Percentiles rank a stretch among this genome's conserved stretches.
phyloP scores from a whole-genome alignment of 768 basidiomycete species.

The Trametopsis cervina region DNA sequence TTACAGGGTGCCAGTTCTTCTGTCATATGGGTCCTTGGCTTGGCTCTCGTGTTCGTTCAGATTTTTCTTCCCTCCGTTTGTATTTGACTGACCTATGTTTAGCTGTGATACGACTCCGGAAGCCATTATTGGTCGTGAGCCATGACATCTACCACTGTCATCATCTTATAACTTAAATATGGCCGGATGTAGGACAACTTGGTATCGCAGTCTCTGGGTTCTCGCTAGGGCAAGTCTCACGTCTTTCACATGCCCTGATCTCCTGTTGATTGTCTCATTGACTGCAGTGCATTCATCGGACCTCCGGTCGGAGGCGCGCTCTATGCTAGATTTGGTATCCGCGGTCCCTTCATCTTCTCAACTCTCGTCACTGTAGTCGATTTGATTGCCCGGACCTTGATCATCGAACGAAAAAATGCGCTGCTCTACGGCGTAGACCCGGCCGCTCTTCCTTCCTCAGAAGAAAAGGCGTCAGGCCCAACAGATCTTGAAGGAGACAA shows the following conservation, averaged over 20 bases:
- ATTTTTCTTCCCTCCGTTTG: background rate
- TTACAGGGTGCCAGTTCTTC: slow-evolving; percentile 35
- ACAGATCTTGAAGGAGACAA: no score
- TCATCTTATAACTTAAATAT: background rate
- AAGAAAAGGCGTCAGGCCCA: background rate
- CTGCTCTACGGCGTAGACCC: slow-evolving; percentile 25
- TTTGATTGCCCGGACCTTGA: slow-evolving; percentile 28
- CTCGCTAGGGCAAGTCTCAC: slow-evolving; percentile 27
- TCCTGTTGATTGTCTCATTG: background rate
- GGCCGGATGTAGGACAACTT: slow-evolving; percentile 26
- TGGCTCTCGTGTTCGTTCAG: slow-evolving; percentile 27
- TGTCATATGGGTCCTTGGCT: slow-evolving; percentile 33
- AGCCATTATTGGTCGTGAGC: slow-evolving; percentile 27
- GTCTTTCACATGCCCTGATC: background rate
- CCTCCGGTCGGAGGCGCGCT: slow-evolving; percentile 34
- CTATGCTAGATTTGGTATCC: slow-evolving; percentile 29
- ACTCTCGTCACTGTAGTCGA: slow-evolving; percentile 27
- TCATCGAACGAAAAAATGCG: slow-evolving; percentile 32
- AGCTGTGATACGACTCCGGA: slow-evolving; percentile 34
- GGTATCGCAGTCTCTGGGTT: slow-evolving; percentile 34
- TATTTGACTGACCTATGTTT: background rate
- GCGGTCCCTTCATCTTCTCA: slow-evolving; percentile 32
- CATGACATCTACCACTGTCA: background rate
- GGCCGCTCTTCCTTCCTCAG: slow-evolving; percentile 1
- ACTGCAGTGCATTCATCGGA: slow-evolving; percentile 26